A percentile compares a stretch with the other conserved stretches of the same genome.
Conservation (phyloP, 305 asterid species). For the Lippia alba region DNA sequence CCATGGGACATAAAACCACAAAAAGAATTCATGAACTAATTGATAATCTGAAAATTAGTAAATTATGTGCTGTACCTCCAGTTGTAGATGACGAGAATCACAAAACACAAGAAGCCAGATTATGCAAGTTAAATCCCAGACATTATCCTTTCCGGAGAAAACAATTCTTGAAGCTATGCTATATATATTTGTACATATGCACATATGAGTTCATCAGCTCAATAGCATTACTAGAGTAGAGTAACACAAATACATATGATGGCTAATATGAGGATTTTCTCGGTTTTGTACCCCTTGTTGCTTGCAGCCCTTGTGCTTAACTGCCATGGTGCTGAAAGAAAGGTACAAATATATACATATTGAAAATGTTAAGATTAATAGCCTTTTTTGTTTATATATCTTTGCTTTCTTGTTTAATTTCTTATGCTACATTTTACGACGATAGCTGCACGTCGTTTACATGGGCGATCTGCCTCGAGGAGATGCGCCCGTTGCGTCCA, state of each 20-base stretch:
- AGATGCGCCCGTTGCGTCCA: slow-evolving; percentile 22
- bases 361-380: background rate
- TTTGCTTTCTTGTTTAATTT: background rate
- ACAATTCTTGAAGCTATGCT: slow-evolving; percentile 18
- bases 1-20: too few relatives aligned
- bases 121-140: background rate
- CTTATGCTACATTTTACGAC: background rate
- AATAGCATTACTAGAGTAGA: background rate
- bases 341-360: slow-evolving; percentile 23
- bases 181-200: slow-evolving; percentile 6
- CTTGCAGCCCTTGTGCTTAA: slow-evolving; percentile 36
- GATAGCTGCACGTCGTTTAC: slow-evolving; percentile 45
- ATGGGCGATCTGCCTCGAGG: slow-evolving; percentile 42
- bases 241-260: slow-evolving; percentile 2
- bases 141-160: slow-evolving; percentile 8
- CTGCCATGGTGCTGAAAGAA: slow-evolving; percentile 37
- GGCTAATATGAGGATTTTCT: slow-evolving; percentile 3
- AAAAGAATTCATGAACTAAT: too few relatives aligned
- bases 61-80: background rate
- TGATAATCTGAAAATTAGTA: too few relatives aligned
- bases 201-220: background rate
- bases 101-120: slow-evolving; percentile 15
- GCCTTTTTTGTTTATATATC: background rate
- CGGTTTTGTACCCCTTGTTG: slow-evolving; percentile 22
- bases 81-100: background rate